Conservation (phyloP, 345 rosid species). For the Acer negundo region DNA sequence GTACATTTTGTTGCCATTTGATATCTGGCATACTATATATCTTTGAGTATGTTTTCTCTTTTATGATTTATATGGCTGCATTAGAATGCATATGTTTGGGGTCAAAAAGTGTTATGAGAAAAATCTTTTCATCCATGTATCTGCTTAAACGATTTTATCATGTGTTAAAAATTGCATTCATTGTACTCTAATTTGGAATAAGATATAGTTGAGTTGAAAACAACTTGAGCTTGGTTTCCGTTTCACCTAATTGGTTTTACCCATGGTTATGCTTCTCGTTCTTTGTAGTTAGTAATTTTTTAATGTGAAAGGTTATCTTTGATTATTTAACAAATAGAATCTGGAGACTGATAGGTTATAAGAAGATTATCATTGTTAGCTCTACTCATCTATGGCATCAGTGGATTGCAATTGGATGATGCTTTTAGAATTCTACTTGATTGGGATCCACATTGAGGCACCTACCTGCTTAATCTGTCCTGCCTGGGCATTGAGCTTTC, state of each 20-base stretch:
- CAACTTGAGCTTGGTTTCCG: neutral
- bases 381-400: neutral
- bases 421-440: neutral
- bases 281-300: neutral
- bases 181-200: neutral
- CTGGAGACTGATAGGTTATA: neutral
- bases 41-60: too few relatives aligned
- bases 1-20: too few relatives aligned
- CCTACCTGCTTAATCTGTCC: neutral
- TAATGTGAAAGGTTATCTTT: neutral
- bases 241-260: neutral
- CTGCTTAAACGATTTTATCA: neutral
- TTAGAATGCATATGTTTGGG: neutral
- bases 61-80: too few relatives aligned
- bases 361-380: neutral
- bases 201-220: neutral
- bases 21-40: too few relatives aligned
- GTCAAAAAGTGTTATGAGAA: neutral
- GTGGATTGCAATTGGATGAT: conserved; percentile 1
- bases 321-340: neutral
- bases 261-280: neutral
- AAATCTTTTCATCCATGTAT: neutral
- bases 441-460: neutral
- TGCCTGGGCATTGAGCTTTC: neutral
- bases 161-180: neutral